Conservation (phyloP, 306 rosid species). For the Cicer yamashitae region DNA sequence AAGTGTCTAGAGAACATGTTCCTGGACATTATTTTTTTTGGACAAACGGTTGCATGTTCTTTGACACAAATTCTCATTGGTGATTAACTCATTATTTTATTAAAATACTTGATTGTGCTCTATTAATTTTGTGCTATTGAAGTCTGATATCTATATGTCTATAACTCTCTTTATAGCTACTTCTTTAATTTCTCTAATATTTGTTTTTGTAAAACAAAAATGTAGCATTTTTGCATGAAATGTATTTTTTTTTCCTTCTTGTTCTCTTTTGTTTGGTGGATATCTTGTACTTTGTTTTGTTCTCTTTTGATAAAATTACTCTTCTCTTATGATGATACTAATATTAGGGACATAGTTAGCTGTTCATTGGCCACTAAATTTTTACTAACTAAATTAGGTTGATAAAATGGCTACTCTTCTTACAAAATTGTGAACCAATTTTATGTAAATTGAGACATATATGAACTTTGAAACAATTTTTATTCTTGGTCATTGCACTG, state of each 20-base stretch:
- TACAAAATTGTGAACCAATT: conserved; percentile 23
- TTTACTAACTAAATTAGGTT: conserved; percentile 7
- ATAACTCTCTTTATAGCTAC: too few species aligned
- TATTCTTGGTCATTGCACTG: conserved; percentile 40
- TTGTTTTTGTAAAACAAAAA: background rate
- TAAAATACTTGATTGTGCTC: conserved; percentile 4
- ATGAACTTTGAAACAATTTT: conserved; percentile 33
- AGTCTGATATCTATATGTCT: background rate
- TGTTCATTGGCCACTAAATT: conserved; percentile 21
- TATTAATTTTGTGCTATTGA: background rate
- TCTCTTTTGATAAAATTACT: background rate
- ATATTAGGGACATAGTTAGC: background rate
- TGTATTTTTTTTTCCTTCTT: background rate
- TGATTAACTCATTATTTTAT: conserved; percentile 18
- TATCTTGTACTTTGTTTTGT: background rate
- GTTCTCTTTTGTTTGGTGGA: background rate
- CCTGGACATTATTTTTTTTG: background rate
- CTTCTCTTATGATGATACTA: background rate
- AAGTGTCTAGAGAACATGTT: background rate
- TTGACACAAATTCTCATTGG: conserved; percentile 1
- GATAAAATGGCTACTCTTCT: background rate
- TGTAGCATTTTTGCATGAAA: conserved; percentile 6
- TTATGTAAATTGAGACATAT: conserved; percentile 23
- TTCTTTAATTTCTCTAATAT: too few species aligned
- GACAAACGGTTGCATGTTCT: conserved; percentile 13